Evolutionary conservation across 495 filamentous ascomycete genomes (phyloP).

Genomic region (Peziza echinospora): DNA sequence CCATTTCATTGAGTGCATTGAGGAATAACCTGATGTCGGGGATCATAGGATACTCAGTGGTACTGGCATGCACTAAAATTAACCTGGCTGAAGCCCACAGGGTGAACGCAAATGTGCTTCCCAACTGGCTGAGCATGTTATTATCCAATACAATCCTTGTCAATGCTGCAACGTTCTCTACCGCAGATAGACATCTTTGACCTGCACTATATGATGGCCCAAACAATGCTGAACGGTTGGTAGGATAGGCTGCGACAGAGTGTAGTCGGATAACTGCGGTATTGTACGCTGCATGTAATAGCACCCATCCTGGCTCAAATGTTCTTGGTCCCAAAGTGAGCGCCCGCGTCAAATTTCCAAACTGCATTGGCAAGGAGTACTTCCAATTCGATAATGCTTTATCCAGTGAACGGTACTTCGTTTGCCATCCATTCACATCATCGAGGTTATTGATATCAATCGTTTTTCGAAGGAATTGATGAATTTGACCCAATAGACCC

Average conservation of each 20-base stretch:
- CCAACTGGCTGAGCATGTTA: constrained; percentile 53
- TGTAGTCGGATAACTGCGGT: constrained; percentile 67
- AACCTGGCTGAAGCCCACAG: constrained; percentile 81
- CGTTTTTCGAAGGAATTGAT: constrained; percentile 64
- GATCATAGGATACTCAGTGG: constrained; percentile 58
- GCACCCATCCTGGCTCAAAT: constrained; percentile 39
- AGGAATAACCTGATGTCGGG: constrained; percentile 60
- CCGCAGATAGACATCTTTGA: constrained; percentile 58
- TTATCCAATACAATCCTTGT: constrained; percentile 51
- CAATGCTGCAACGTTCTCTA: constrained; percentile 61
- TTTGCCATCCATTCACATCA: constrained; percentile 75
- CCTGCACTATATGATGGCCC: constrained; percentile 62
- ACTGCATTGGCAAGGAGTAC: constrained; percentile 57
- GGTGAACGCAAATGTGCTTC: constrained; percentile 72
- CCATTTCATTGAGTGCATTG: constrained; percentile 57
- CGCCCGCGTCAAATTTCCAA: constrained; percentile 53
- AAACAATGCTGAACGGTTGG: constrained; percentile 65
- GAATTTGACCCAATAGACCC: constrained; percentile 64
- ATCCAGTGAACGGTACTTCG: constrained; percentile 64
- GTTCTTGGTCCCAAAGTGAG: constrained; percentile 38
- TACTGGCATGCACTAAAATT: constrained; percentile 67
- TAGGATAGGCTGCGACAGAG: constrained; percentile 82
- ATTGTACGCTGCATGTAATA: constrained; percentile 65
- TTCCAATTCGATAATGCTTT: constrained; percentile 60
- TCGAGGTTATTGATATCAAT: constrained; percentile 66